Base-by-base conservation (phyloP, 129 eudicot genomes). In the Flaveria robusta region DNA sequence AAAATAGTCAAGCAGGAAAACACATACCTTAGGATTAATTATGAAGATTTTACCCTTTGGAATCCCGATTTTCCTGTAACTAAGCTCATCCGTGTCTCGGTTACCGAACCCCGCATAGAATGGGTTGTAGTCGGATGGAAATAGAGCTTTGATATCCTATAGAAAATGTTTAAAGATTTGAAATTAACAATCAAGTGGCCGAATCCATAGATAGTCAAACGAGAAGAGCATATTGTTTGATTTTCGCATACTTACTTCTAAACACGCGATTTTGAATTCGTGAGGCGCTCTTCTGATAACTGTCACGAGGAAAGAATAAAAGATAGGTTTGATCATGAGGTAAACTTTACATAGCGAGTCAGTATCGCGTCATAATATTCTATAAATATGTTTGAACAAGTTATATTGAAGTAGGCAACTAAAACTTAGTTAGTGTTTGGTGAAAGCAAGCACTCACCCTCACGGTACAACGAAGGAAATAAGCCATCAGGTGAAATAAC, bases 201-300 rank as follows among this genome's bases (percentile, higher is more conserved):
- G 15, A 23, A 77, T 52, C 74, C 22, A 65, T 52, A 24, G 41
- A 26, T 16, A 50, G 51, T 20, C n/a, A 39, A n/a, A 31, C 15
- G 43, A n/a, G 55, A 66, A 7, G 14, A 31, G 41, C 39, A 23
- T 50, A 49, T 7, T 15, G 37, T 65, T 71, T 34, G 49, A 26
- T 18, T 31, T 9, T 16, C 26, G 50, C 34, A 50, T 19, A 84
- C 80, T 87, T 83, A 94, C 99, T 94, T 94, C 93, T 77, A 94
- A 83, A 78, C 99, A 94, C 12, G 99, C 99, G 52, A 94, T 94
- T 85, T 94, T 94, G 87, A 94, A 94, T 71, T 94, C 99, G 34
- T 94, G 99, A 81, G 99, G 99, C 4, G 99, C 97, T 87, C 99
- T 87, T 87, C 97, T 84, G 69, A 94, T 94, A 58, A 94, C 99